Percentiles rank a stretch among this genome's conserved stretches.
phyloP scores from a whole-genome alignment of 129 eudicot genomes.

The Gnaphalium uliginosum region DNA sequence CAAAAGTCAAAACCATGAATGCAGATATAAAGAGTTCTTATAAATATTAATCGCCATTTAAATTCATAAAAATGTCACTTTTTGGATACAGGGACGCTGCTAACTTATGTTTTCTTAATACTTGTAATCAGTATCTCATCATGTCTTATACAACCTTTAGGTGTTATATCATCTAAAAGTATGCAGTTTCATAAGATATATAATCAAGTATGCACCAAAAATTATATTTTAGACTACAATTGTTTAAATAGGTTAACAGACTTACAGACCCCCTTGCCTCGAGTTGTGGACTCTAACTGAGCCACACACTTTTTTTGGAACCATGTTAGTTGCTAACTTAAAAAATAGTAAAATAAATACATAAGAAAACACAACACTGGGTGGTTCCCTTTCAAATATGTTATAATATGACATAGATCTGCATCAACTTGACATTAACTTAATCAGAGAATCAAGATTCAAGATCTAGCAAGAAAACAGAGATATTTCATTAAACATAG shows the following conservation, averaged over 20 bases:
- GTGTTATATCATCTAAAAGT: not conserved
- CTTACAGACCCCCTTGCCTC: not conserved
- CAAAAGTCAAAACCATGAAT: not conserved
- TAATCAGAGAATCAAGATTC: constrained; percentile 27
- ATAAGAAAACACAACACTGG: constrained; percentile 4
- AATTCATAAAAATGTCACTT: not conserved
- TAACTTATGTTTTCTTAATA: too few species aligned
- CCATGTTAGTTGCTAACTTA: constrained; percentile 8
- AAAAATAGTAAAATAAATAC: constrained; percentile 16
- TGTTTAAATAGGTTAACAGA: not conserved
- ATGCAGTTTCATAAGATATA: not conserved
- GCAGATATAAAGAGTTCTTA: not conserved
- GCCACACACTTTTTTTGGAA: constrained; percentile 6
- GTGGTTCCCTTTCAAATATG: constrained; percentile 9
- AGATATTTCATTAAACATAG: not conserved
- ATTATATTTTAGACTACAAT: not conserved
- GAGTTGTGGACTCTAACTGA: constrained; percentile 17
- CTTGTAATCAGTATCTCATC: too few species aligned
- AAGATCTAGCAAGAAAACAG: constrained; percentile 19
- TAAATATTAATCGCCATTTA: not conserved
- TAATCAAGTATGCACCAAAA: not conserved
- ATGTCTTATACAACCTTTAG: not conserved
- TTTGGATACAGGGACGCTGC: too few species aligned
- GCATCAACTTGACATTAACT: constrained; percentile 11
- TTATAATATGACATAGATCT: constrained; percentile 7